phyloP scores from a whole-genome alignment of 345 rosid genomes.

The Geranium rotundifolium region DNA sequence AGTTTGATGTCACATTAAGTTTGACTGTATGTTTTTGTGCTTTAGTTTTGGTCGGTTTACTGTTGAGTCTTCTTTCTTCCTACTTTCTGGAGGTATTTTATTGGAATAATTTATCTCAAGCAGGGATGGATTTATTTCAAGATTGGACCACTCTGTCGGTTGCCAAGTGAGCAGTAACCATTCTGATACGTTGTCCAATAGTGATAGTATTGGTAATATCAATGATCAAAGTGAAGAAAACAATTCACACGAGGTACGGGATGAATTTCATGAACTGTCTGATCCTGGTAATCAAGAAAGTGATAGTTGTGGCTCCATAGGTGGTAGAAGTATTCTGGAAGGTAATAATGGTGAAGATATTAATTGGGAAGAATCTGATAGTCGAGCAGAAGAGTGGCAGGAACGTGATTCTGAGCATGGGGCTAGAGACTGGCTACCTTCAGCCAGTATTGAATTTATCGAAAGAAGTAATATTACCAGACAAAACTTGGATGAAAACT shows the following conservation, averaged over 20 bases:
- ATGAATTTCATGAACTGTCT: conserved; percentile 23
- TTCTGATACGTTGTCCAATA: conserved; percentile 49
- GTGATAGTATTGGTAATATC: conserved; percentile 30
- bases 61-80: conserved; percentile 3
- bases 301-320: conserved; percentile 17
- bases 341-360: conserved; percentile 16
- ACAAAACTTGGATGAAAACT: conserved; percentile 19
- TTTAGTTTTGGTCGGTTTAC: not conserved
- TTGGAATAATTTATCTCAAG: conserved; percentile 5
- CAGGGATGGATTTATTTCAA: conserved; percentile 85
- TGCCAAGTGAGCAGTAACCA: conserved; percentile 43
- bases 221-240: conserved; percentile 32
- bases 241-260: conserved; percentile 16
- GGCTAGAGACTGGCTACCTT: conserved; percentile 24
- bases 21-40: too few relatives aligned
- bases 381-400: conserved; percentile 30
- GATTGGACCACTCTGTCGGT: conserved; percentile 48
- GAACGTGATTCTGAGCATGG: conserved; percentile 34
- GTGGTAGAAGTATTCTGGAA: conserved; percentile 28
- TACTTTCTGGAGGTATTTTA: conserved; percentile 4
- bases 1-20: too few relatives aligned
- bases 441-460: conserved; percentile 15
- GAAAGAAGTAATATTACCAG: conserved; percentile 26
- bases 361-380: conserved; percentile 30
- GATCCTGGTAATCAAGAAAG: conserved; percentile 23